These are phyloP conservation scores for Yamadazyma ubonensis DNA, from an alignment of 805 yeast genomes.

Conservation along the genomic window DNA sequence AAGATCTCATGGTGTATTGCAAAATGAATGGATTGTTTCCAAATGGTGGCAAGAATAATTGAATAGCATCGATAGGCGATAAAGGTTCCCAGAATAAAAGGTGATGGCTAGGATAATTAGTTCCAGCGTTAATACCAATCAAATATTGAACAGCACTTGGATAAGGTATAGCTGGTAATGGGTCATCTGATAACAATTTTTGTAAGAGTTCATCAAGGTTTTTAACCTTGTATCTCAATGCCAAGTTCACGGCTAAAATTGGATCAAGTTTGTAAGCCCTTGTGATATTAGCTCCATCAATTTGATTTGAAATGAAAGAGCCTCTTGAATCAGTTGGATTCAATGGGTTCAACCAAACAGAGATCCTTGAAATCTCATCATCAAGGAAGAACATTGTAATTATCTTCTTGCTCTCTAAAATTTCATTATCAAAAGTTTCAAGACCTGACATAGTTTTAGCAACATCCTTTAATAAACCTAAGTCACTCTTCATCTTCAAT, in stretches of 20 bases:
- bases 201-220: constrained; percentile 41
- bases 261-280: constrained; percentile 70
- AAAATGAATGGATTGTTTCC: constrained; percentile 63
- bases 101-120: constrained; percentile 38
- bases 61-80: constrained; percentile 82
- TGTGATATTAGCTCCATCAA: constrained; percentile 44
- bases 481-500: constrained; percentile 68
- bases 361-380: constrained; percentile 69
- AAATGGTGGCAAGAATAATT: constrained; percentile 73
- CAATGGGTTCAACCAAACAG: constrained; percentile 76
- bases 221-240: constrained; percentile 53
- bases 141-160: constrained; percentile 62
- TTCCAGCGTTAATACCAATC: constrained; percentile 38
- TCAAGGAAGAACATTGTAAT: constrained; percentile 63
- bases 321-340: constrained; percentile 43
- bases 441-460: constrained; percentile 29
- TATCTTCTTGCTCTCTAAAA: constrained; percentile 48
- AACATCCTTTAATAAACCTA: constrained; percentile 54
- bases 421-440: constrained; percentile 21
- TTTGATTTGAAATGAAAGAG: constrained; percentile 27
- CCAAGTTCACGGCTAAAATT: constrained; percentile 66
- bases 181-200: constrained; percentile 50
- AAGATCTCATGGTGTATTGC: constrained; percentile 87
- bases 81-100: constrained; percentile 70
- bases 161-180: constrained; percentile 55